Evolutionary conservation across 352 stramenopile genomes (phyloP), one percentile per base, ranked within the genome.

Genomic region (Phytophthora melonis): DNA sequence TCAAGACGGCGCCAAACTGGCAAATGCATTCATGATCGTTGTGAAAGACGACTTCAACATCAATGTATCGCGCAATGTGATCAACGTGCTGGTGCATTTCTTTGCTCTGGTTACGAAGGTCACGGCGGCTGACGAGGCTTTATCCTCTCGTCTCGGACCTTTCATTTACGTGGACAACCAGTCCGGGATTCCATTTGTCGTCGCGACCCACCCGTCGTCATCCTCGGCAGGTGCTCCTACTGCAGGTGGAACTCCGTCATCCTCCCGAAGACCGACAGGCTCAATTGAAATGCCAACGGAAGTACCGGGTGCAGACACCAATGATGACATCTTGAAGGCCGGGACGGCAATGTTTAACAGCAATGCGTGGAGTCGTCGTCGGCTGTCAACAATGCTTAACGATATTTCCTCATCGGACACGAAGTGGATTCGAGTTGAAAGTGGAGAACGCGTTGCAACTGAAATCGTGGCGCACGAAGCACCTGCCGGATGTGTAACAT

Each of bases 161-260:
- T 94, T 90, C 65, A 93, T 96, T 56, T 96, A 96, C 61, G 87
- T 96, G 7, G 89, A 96, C 57, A 96, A 96, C 55, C 88, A 96
- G 54, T 93, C 88, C 2, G 89, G 89, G 10, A 94, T 96, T 58
- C 84, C 84, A 23, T 93, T 96, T 71, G 68, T 91, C n/a, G 81
- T 93, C 9, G 89, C 89, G n/a, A 88, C 80, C 4, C 82, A 91
- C 53, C 76, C 79, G 32, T 77, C 81, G 27, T 77, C 81, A 14
- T 78, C 72, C 14, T 80, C 73, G 11, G 53, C 45, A 58, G 56
- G 43, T 58, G 34, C 30, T 10, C 11, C 68, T 21, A 39, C 70
- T 68, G 49, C 59, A 5, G 47, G 61, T 23, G 67, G 59, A 74
- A 75, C 60, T 4, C 59, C 69, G 3, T 70, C 68, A 13, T 77